A percentile compares a stretch with the other conserved stretches of the same genome.
These are phyloP conservation scores for Allium sativum DNA, from an alignment of 106 monocot species.

Conservation along the genomic window DNA sequence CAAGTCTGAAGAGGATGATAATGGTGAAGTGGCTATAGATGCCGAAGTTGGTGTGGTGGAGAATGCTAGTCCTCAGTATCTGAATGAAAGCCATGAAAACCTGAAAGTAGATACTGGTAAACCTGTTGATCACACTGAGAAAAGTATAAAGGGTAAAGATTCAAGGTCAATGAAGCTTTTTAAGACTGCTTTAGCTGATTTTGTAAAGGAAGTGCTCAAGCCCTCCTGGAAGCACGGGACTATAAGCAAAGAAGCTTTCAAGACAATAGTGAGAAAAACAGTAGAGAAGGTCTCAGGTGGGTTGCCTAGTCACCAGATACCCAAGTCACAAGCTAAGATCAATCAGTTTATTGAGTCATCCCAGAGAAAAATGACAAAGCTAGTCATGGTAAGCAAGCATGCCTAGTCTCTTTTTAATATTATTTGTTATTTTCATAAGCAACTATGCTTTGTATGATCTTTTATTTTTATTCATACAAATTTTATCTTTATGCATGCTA, in stretches of 20 bases:
- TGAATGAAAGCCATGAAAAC: constrained; percentile 8
- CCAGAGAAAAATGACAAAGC: constrained; percentile 76
- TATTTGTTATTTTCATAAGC: background rate
- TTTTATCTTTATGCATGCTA: background rate
- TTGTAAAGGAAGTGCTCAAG: constrained; percentile 95
- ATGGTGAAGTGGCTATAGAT: constrained; percentile 64
- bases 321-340: constrained; percentile 74
- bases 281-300: constrained; percentile 86
- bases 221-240: constrained; percentile 95
- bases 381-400: constrained; percentile 72
- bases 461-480: too few species aligned
- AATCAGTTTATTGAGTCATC: constrained; percentile 82
- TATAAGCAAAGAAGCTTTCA: constrained; percentile 97
- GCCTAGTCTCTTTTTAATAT: background rate
- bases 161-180: constrained; percentile 77
- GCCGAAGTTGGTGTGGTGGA: constrained; percentile 77
- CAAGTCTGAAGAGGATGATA: constrained; percentile 50
- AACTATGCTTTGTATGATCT: background rate
- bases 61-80: constrained; percentile 59
- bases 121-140: constrained; percentile 37
- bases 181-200: constrained; percentile 74
- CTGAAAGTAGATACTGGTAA: constrained; percentile 8
- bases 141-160: constrained; percentile 50
- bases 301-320: constrained; percentile 54
- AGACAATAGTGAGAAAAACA: constrained; percentile 93